phyloP scores from a whole-genome alignment of 345 rosid species.

The Erucastrum elatum region DNA sequence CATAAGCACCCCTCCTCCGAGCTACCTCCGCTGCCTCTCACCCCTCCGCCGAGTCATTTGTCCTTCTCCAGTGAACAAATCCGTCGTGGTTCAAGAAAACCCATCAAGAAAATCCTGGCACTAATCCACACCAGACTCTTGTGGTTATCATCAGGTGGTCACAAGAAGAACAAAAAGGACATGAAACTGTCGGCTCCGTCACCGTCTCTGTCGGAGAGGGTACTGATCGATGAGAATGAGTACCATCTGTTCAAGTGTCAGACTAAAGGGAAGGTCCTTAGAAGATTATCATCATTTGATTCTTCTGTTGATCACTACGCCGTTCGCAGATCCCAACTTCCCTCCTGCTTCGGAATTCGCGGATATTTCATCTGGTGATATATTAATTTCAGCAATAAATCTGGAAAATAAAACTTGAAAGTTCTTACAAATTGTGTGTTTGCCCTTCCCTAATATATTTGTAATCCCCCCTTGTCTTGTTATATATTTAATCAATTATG shows the following conservation, averaged over 20 bases:
- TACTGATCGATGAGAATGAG: slow-evolving; percentile 24
- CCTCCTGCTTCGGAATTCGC: slow-evolving; percentile 30
- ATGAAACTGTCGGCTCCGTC: slow-evolving; percentile 30
- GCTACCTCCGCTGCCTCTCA: slow-evolving; percentile 28
- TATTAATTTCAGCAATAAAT: neutral
- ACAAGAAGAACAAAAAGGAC: slow-evolving; percentile 6
- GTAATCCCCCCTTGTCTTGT: slow-evolving; percentile 6
- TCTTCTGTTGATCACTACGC: slow-evolving; percentile 18
- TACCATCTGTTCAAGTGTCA: slow-evolving; percentile 33
- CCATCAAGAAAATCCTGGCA: slow-evolving; percentile 26
- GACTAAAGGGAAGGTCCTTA: slow-evolving; percentile 14
- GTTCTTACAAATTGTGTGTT: neutral
- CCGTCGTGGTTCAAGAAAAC: slow-evolving; percentile 13
- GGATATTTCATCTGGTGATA: slow-evolving; percentile 16
- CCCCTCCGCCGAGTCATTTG: slow-evolving; percentile 43
- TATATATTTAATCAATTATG: neutral
- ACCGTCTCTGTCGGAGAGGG: slow-evolving; percentile 30
- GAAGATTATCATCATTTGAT: slow-evolving; percentile 31
- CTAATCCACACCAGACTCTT: slow-evolving; percentile 10
- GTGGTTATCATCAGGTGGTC: slow-evolving; percentile 23
- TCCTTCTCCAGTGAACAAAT: slow-evolving; percentile 26
- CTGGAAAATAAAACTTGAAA: slow-evolving; percentile 21
- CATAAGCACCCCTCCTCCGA: slow-evolving; percentile 34
- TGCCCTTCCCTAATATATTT: neutral
- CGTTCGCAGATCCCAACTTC: slow-evolving; percentile 21